Evolutionary conservation across 2,329 filamentous ascomycete species (phyloP), one percentile per base, ranked within the genome.

Genomic region (Trichoderma gracile): DNA sequence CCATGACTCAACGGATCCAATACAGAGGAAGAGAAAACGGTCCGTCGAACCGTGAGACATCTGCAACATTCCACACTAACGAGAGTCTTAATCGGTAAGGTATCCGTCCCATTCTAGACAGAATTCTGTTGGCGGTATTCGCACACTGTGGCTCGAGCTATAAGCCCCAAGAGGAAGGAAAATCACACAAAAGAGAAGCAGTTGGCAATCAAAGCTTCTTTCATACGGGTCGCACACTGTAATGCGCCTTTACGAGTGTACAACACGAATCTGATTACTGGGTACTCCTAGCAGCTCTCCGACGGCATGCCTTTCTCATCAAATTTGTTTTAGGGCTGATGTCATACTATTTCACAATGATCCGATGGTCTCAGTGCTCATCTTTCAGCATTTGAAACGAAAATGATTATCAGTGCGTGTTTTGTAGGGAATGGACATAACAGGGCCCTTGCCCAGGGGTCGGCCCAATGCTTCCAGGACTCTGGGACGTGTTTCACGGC

Each of bases 401-500:
- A 1, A 14, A 3, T 38, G 33, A 14, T 5, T 3, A 38, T 38
- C 33, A 38, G 33, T 21, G 25, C 50, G 21, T 33, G 9, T 21
- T 58, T 52, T 19, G 30, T 27, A 19, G 12, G 8, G 54, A 21
- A 43, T n/a, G 42, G 14, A 2, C 10, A 55, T 19, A n/a, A 23
- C 19, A 40, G 38, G 52, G 52, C 15, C 33, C 52, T 40, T 38
- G 33, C 17, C 38, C 33, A 54, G 33, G 52, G 52, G 52, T 14
- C 23, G 17, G 12, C 15, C 33, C 33, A 55, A 55, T 42, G 21
- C 40, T 21, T 38, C 54, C 42, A 57, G 54, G 42, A 40, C 54
- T 14, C 27, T 27, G 42, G 54, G 8, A 30, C 54, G 7, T 46
- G 55, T 58, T 58, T 58, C 55, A 58, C 55, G 55, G 43, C 27